Percentiles rank a stretch among this genome's conserved stretches.
These are phyloP conservation scores for Fusarium fujikuroi DNA, from an alignment of 2,329 filamentous ascomycete species.

Conservation along the genomic window DNA sequence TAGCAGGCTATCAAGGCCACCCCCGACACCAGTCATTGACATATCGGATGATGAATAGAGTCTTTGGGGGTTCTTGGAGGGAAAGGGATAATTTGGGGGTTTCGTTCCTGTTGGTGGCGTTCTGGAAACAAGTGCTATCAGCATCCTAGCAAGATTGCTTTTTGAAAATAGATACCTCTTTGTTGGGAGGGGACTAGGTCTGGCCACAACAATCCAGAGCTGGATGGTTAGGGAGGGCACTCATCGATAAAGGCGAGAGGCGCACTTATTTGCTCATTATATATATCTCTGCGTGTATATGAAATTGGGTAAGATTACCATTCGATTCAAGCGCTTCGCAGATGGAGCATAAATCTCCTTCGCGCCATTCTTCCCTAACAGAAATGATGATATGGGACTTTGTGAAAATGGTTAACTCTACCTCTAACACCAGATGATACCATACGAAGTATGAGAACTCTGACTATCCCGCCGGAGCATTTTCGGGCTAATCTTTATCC, in stretches of 20 bases:
- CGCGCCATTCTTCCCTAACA: background rate
- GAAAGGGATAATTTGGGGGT: background rate
- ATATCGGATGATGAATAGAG: slow-evolving; percentile 43
- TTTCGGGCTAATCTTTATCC: slow-evolving; percentile 3
- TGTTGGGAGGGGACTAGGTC: slow-evolving; percentile 14
- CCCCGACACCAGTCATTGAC: slow-evolving; percentile 41
- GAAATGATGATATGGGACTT: background rate
- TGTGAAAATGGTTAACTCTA: background rate
- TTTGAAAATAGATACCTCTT: slow-evolving; percentile 37
- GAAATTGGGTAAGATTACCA: background rate
- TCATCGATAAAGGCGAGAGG: background rate
- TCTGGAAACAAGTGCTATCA: slow-evolving; percentile 23
- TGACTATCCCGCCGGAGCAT: background rate
- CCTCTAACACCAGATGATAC: background rate
- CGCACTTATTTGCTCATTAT: background rate
- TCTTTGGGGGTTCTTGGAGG: background rate
- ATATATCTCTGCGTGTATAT: background rate
- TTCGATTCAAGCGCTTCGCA: background rate
- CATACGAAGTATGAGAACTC: background rate
- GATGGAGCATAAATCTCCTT: background rate
- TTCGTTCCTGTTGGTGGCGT: slow-evolving; percentile 9
- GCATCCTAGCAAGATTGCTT: slow-evolving; percentile 18
- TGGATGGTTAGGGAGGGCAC: background rate
- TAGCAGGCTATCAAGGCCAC: slow-evolving; percentile 17
- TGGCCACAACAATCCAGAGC: background rate